These are phyloP conservation scores for Sugiyamaella pinicola DNA, from an alignment of 1,139 yeast species.

Conservation along the genomic window DNA sequence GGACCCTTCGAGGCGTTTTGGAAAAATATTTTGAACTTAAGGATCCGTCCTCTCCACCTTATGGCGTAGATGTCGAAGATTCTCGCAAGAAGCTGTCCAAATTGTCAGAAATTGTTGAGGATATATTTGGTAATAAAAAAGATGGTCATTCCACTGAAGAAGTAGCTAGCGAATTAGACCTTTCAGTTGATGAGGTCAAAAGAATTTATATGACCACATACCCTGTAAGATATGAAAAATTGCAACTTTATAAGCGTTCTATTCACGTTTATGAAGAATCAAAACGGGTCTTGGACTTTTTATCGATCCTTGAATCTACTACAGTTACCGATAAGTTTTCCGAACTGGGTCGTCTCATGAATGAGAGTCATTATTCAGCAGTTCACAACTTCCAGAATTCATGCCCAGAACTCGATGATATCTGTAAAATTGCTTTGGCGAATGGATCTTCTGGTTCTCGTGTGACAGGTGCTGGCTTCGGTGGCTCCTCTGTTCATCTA, in stretches of 20 bases:
- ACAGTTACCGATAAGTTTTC: constrained; percentile 23
- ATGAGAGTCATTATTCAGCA: constrained; percentile 61
- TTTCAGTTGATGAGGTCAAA: constrained; percentile 50
- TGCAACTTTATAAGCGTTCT: constrained; percentile 61
- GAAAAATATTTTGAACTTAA: constrained; percentile 50
- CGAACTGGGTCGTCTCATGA: constrained; percentile 58
- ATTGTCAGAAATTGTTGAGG: constrained; percentile 51
- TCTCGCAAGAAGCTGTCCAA: constrained; percentile 47
- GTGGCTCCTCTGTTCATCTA: constrained; percentile 71
- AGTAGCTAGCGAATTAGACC: constrained; percentile 51
- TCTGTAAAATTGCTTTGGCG: constrained; percentile 56
- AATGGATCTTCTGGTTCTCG: constrained; percentile 69
- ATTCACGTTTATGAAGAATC: constrained; percentile 69
- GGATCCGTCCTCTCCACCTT: constrained; percentile 40
- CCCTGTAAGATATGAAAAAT: constrained; percentile 58
- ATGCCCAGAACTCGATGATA: constrained; percentile 53
- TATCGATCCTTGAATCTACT: constrained; percentile 45
- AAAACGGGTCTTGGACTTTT: constrained; percentile 57
- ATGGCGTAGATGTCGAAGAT: constrained; percentile 55
- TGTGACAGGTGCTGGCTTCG: constrained; percentile 83
- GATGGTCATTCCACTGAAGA: constrained; percentile 56
- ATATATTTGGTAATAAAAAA: constrained; percentile 37
- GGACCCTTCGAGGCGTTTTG: constrained; percentile 68
- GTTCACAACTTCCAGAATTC: constrained; percentile 57
- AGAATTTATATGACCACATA: constrained; percentile 53